Evolutionary conservation across 2,329 filamentous ascomycete genomes (phyloP).

Genomic region (Monilinia polystroma): DNA sequence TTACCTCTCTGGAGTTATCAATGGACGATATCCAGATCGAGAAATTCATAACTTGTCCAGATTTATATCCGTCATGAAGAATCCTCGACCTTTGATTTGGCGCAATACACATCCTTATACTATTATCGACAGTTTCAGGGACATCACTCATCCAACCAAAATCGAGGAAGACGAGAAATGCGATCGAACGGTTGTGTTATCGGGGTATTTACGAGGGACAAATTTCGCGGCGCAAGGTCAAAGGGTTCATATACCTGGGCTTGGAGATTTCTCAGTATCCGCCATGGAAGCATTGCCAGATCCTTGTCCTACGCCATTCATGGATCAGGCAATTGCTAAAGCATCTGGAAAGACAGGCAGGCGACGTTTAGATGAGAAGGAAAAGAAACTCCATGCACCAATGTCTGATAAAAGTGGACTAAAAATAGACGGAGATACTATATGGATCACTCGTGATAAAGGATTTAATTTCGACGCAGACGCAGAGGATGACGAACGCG

Average conservation of each 20-base stretch:
- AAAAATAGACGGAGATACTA: conserved; percentile 93
- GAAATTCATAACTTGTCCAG: conserved; percentile 94
- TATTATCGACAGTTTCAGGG: conserved; percentile 89
- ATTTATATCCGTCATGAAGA: conserved; percentile 99
- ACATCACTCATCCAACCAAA: conserved; percentile 88
- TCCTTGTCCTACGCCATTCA: conserved; percentile 89
- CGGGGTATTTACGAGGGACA: conserved; percentile 90
- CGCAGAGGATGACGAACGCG: conserved; percentile 65
- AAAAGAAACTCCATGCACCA: conserved; percentile 92
- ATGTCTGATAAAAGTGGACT: conserved; percentile 98
- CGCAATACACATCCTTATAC: conserved; percentile 94
- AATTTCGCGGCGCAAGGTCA: conserved; percentile 88
- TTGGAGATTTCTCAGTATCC: conserved; percentile 83
- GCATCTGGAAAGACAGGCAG: conserved; percentile 77
- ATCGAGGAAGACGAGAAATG: conserved; percentile 87
- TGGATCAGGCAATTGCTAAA: conserved; percentile 85
- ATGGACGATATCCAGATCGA: conserved; percentile 92
- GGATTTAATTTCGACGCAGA: conserved; percentile 75
- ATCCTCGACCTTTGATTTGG: conserved; percentile 93
- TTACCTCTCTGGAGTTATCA: conserved; percentile 93
- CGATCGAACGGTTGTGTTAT: conserved; percentile 85
- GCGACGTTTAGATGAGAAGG: conserved; percentile 86
- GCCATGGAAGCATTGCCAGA: conserved; percentile 87
- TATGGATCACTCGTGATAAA: conserved; percentile 76
- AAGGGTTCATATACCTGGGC: conserved; percentile 84